Evolutionary conservation across 2,329 filamentous ascomycete species (phyloP).

Genomic region (Microsporum ferrugineum): DNA sequence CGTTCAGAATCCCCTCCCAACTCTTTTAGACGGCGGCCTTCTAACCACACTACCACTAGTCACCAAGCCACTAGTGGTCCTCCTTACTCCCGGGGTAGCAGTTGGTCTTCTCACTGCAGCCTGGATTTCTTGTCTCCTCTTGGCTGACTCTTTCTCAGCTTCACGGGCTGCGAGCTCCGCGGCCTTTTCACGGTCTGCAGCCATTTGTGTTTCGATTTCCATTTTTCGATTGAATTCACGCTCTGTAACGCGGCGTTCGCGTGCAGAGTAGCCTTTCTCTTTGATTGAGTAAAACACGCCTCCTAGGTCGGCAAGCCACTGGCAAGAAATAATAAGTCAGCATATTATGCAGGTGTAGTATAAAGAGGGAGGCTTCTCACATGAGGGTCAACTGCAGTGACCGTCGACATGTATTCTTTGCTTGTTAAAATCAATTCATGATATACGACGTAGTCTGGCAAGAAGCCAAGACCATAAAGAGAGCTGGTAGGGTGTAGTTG

Average conservation of each 20-base stretch:
- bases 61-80: slow-evolving; percentile 19
- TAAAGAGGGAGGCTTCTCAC: slow-evolving; percentile 22
- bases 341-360: neutral
- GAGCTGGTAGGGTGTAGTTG: slow-evolving; percentile 90
- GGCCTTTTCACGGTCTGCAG: slow-evolving; percentile 60
- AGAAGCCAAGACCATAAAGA: slow-evolving; percentile 81
- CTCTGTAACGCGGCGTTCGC: slow-evolving; percentile 78
- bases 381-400: slow-evolving; percentile 89
- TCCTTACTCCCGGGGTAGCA: slow-evolving; percentile 18
- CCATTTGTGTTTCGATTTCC: slow-evolving; percentile 90
- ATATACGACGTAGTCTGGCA: slow-evolving; percentile 95
- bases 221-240: slow-evolving; percentile 85
- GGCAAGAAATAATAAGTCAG: neutral
- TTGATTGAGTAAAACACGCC: slow-evolving; percentile 96
- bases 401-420: slow-evolving; percentile 96
- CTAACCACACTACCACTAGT: slow-evolving; percentile 30
- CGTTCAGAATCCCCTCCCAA: slow-evolving; percentile 21
- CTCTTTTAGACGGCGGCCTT: slow-evolving; percentile 27
- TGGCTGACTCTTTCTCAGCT: slow-evolving; percentile 24
- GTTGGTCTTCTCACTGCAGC: slow-evolving; percentile 28
- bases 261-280: slow-evolving; percentile 86
- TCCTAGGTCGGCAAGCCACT: slow-evolving; percentile 88
- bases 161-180: slow-evolving; percentile 31
- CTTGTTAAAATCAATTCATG: slow-evolving; percentile 94
- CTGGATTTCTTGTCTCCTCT: slow-evolving; percentile 28